Percentiles rank a stretch among this genome's conserved stretches.
phyloP scores from a whole-genome alignment of 306 rosid genomes.

The Dryas octopetala region DNA sequence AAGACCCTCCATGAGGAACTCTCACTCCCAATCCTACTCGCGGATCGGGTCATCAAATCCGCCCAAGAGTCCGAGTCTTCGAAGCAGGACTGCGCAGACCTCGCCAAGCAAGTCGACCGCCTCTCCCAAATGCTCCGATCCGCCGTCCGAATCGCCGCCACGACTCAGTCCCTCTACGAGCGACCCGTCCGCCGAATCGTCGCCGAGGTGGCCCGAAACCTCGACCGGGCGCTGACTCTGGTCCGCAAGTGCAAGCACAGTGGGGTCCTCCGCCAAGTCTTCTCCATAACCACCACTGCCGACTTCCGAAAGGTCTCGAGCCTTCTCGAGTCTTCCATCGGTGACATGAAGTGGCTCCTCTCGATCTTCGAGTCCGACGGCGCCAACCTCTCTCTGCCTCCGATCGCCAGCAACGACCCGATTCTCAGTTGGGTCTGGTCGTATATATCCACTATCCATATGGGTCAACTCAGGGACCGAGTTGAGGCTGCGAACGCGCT shows the following conservation, averaged over 20 bases:
- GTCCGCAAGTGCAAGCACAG: conserved; percentile 61
- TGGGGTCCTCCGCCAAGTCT: conserved; percentile 72
- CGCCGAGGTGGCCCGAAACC: conserved; percentile 53
- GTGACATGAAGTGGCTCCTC: conserved; percentile 76
- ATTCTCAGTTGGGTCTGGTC: conserved; percentile 89
- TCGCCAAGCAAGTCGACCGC: conserved; percentile 55
- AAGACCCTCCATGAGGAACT: conserved; percentile 60
- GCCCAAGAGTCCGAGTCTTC: conserved; percentile 71
- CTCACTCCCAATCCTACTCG: conserved; percentile 52
- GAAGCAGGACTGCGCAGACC: conserved; percentile 53
- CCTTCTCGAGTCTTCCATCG: conserved; percentile 66
- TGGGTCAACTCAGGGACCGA: conserved; percentile 69
- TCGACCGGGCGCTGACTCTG: conserved; percentile 55
- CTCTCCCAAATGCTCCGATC: conserved; percentile 67
- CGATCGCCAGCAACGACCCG: conserved; percentile 77
- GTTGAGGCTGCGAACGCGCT: conserved; percentile 62
- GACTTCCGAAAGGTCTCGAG: conserved; percentile 59
- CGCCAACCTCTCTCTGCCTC: conserved; percentile 54
- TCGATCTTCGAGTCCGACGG: conserved; percentile 64
- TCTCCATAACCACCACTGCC: conserved; percentile 60
- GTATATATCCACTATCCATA: conserved; percentile 53
- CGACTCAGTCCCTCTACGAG: conserved; percentile 61
- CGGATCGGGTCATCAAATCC: conserved; percentile 60
- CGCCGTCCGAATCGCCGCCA: conserved; percentile 44
- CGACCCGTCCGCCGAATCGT: conserved; percentile 70